These are phyloP conservation scores for Aspergillus biplanus DNA, from an alignment of 495 filamentous ascomycete genomes.

Conservation along the genomic window DNA sequence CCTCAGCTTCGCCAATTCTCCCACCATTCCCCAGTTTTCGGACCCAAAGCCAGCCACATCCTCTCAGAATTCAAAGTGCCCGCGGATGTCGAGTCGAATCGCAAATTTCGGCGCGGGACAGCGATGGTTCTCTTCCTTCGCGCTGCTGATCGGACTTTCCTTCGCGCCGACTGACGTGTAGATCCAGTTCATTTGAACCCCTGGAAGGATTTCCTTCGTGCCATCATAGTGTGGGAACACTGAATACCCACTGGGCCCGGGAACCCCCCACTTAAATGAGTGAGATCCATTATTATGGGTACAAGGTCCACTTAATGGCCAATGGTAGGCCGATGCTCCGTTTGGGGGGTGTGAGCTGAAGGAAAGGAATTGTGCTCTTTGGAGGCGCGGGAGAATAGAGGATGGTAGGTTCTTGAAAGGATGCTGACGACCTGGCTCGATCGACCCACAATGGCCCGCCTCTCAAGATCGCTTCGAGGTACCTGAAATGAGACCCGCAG, in stretches of 20 bases:
- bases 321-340: too few species aligned
- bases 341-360: too few species aligned
- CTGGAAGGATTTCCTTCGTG: conserved; percentile 17
- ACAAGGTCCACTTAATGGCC: too few species aligned
- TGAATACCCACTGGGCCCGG: too few species aligned
- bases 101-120: neutral
- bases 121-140: conserved; percentile 14
- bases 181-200: conserved; percentile 11
- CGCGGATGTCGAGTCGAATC: neutral
- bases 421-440: too few species aligned
- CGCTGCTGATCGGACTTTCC: conserved; percentile 14
- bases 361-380: too few species aligned
- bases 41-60: neutral
- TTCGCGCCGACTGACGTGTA: conserved; percentile 2
- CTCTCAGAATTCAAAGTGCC: neutral
- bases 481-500: conserved; percentile 9
- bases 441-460: neutral
- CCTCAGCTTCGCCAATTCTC: neutral
- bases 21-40: neutral
- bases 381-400: too few species aligned
- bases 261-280: too few species aligned
- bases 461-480: conserved; percentile 6
- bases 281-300: too few species aligned
- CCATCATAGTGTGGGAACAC: conserved; percentile 4
- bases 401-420: too few species aligned